Evolutionary conservation across 2,329 filamentous ascomycete species (phyloP).

Genomic region (Coniochaeta ligniaria): DNA sequence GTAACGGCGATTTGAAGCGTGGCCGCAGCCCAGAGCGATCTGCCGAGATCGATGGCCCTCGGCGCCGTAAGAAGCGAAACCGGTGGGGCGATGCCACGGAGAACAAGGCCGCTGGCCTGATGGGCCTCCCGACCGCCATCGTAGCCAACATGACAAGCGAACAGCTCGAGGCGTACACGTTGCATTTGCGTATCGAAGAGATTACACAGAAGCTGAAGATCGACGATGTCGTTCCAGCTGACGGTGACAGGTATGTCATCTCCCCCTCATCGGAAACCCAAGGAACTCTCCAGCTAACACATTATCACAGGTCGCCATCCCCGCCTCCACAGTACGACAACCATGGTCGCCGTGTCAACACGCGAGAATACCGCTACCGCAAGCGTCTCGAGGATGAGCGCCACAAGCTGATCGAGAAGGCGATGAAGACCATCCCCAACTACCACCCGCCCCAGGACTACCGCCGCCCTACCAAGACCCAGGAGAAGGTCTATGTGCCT

Average conservation of each 20-base stretch:
- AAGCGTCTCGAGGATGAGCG: slow-evolving; percentile 98
- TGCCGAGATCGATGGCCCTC: slow-evolving; percentile 64
- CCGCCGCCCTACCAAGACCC: slow-evolving; percentile 97
- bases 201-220: slow-evolving; percentile 99
- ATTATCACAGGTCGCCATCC: slow-evolving; percentile 69
- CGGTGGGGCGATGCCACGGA: slow-evolving; percentile 96
- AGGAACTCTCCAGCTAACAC: slow-evolving; percentile 10
- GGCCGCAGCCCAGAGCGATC: slow-evolving; percentile 74
- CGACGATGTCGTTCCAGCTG: slow-evolving; percentile 95
- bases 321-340: slow-evolving; percentile 98
- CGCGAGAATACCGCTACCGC: slow-evolving; percentile 94
- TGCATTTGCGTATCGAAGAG: slow-evolving; percentile 96
- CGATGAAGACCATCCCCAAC: slow-evolving; percentile 99
- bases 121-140: slow-evolving; percentile 95
- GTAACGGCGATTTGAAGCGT: slow-evolving; percentile 61
- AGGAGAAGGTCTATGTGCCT: slow-evolving; percentile 99
- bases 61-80: slow-evolving; percentile 95
- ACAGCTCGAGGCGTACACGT: slow-evolving; percentile 93
- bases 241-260: slow-evolving; percentile 77
- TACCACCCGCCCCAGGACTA: slow-evolving; percentile 98
- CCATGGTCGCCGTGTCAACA: slow-evolving; percentile 98
- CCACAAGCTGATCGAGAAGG: slow-evolving; percentile 97
- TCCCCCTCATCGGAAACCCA: neutral
- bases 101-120: slow-evolving; percentile 96
- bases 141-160: slow-evolving; percentile 97